Percentiles rank a stretch among this genome's conserved stretches.
phyloP scores from a whole-genome alignment of 73 alveolate genomes.

The Paramecium octaurelia region DNA sequence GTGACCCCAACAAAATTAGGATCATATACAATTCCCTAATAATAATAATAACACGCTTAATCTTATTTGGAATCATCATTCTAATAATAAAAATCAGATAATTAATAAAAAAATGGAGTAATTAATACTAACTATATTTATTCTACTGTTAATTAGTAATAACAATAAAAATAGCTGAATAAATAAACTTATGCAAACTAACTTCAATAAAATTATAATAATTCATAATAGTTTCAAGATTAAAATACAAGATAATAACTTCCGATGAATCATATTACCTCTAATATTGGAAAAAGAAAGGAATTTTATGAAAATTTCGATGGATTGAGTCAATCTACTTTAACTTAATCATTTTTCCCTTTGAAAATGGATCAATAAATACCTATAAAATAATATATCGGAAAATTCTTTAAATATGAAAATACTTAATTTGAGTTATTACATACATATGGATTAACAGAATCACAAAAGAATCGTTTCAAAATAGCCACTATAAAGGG shows the following conservation, averaged over 20 bases:
- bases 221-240: not conserved
- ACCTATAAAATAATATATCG: not conserved
- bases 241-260: not conserved
- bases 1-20: not conserved
- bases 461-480: not conserved
- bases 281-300: not conserved
- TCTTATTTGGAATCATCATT: not conserved
- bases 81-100: not conserved
- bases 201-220: not conserved
- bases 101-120: too few relatives aligned
- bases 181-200: not conserved
- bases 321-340: conserved; percentile 21
- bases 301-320: conserved; percentile 22
- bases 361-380: not conserved
- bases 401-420: not conserved
- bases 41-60: not conserved
- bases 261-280: not conserved
- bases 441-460: not conserved
- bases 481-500: not conserved
- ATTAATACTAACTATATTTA: not conserved
- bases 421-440: not conserved
- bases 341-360: not conserved
- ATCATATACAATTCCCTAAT: not conserved
- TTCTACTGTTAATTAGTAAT: not conserved
- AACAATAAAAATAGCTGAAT: too few relatives aligned